Evolutionary conservation across 371 early-diverging fungal genomes (phyloP).

Genomic region (Rhizopus delemar): DNA sequence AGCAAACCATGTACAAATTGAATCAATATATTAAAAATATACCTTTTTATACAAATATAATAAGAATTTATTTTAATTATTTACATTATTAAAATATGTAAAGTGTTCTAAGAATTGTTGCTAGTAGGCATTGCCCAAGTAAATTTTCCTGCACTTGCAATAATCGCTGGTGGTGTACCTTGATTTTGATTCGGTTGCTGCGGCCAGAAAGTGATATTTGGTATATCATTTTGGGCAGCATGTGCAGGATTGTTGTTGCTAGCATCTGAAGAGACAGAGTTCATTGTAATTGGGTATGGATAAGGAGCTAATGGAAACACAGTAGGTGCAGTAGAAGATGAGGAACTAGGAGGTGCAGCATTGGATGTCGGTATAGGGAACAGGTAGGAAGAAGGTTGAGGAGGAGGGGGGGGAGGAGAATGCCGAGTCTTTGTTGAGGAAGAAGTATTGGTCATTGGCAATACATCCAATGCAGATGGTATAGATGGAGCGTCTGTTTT

Average conservation of each 20-base stretch:
- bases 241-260: constrained; percentile 6
- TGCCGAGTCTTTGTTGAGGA: neutral
- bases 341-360: neutral
- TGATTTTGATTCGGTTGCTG: constrained; percentile 32
- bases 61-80: neutral
- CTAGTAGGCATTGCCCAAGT: constrained; percentile 30
- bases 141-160: constrained; percentile 38
- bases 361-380: constrained; percentile 1
- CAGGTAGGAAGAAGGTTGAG: neutral
- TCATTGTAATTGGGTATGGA: constrained; percentile 39
- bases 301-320: constrained; percentile 33
- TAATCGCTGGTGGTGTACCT: constrained; percentile 30
- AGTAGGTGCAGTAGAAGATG: constrained; percentile 2
- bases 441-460: constrained; percentile 5
- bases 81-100: neutral
- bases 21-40: constrained; percentile 1
- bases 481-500: constrained; percentile 4
- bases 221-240: constrained; percentile 19
- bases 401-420: neutral
- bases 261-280: constrained; percentile 26
- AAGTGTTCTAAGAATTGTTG: constrained; percentile 1
- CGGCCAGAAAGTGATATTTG: constrained; percentile 38
- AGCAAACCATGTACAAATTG: constrained; percentile 75
- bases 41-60: neutral
- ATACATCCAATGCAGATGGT: constrained; percentile 8